phyloP scores from a whole-genome alignment of 75 land plant species.

The Pinus albicaulis region DNA sequence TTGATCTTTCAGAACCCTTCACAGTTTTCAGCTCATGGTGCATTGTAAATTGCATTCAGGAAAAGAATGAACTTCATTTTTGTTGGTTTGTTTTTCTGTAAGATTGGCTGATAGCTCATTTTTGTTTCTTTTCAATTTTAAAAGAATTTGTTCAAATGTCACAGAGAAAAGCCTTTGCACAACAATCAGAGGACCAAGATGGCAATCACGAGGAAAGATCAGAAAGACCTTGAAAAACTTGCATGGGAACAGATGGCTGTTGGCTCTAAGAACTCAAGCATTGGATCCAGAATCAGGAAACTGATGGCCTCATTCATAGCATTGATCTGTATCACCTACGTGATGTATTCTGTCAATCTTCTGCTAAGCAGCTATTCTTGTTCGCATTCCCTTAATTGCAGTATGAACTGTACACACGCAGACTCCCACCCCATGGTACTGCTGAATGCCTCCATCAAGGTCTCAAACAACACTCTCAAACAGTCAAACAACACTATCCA shows the following conservation, averaged over 20 bases:
- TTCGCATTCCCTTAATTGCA: neutral
- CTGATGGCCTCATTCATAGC: conserved; percentile 17
- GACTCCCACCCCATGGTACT: neutral
- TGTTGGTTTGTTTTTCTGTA: neutral
- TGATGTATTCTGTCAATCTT: conserved; percentile 41
- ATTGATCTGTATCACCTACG: conserved; percentile 34
- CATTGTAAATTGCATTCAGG: neutral
- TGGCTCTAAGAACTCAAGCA: neutral
- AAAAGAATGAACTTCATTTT: neutral
- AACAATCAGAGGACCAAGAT: neutral
- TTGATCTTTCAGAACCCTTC: neutral
- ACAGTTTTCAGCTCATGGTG: neutral
- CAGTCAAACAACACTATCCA: neutral
- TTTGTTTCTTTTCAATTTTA: neutral
- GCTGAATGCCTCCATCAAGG: neutral
- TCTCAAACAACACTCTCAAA: neutral
- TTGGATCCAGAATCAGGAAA: conserved; percentile 4
- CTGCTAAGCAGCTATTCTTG: conserved; percentile 18
- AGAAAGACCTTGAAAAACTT: conserved; percentile 19
- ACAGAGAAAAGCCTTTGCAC: too few species aligned
- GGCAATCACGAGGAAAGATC: neutral
- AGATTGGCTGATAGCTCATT: neutral
- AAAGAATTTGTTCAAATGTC: too few species aligned
- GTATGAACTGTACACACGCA: neutral
- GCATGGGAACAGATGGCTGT: conserved; percentile 26